Evolutionary conservation across 345 rosid species (phyloP).

Genomic region (Abelmoschus esculentus): DNA sequence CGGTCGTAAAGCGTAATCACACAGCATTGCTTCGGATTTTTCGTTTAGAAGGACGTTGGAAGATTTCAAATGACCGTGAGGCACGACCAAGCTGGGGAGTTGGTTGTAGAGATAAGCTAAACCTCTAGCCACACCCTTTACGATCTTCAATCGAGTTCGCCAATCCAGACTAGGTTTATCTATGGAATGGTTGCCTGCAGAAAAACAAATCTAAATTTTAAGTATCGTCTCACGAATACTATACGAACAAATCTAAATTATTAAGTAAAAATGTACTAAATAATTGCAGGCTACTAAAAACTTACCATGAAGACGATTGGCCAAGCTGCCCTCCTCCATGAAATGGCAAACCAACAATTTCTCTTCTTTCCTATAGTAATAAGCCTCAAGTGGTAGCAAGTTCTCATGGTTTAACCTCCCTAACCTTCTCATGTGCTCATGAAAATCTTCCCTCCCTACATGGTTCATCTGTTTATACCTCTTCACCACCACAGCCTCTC

Average conservation of each 20-base stretch:
- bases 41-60: conserved; percentile 61
- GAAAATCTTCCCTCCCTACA: conserved; percentile 59
- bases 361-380: conserved; percentile 68
- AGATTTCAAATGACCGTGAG: conserved; percentile 79
- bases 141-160: conserved; percentile 49
- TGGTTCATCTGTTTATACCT: conserved; percentile 70
- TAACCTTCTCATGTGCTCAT: conserved; percentile 58
- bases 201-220: neutral
- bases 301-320: conserved; percentile 63
- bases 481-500: conserved; percentile 51
- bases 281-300: neutral
- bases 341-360: conserved; percentile 55
- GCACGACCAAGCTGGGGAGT: conserved; percentile 44
- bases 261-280: too few relatives aligned
- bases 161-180: conserved; percentile 51
- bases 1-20: conserved; percentile 55
- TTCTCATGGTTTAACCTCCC: conserved; percentile 60
- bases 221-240: too few relatives aligned
- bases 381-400: conserved; percentile 45
- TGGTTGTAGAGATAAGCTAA: conserved; percentile 50
- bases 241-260: too few relatives aligned
- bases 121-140: conserved; percentile 61
- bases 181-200: conserved; percentile 41
- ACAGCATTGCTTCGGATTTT: conserved; percentile 41
- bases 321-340: conserved; percentile 53